Conservation (phyloP, 495 filamentous ascomycete genomes). For the Aspergillus conjunctus region DNA sequence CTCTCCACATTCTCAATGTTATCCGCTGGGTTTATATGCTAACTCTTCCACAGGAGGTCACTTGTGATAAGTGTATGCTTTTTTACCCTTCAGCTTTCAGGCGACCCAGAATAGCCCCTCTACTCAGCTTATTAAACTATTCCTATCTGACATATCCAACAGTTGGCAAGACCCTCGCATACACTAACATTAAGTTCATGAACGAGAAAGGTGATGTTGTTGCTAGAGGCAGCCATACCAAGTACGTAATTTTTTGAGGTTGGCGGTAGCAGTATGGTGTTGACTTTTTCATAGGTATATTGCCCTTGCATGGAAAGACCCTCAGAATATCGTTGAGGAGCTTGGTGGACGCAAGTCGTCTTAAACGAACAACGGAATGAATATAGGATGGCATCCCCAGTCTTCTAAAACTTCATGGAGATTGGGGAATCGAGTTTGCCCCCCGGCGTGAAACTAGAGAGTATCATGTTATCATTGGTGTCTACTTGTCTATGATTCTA, state of each 20-base stretch:
- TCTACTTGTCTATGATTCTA: neutral
- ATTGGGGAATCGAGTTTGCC: too few species aligned
- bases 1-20: neutral
- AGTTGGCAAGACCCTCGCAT: conserved; percentile 95
- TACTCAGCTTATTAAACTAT: neutral
- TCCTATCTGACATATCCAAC: neutral
- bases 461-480: too few species aligned
- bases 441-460: too few species aligned
- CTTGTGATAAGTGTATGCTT: conserved; percentile 81
- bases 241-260: conserved; percentile 56
- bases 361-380: too few species aligned
- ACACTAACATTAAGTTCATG: conserved; percentile 76
- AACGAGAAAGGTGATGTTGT: conserved; percentile 77
- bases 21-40: conserved; percentile 20
- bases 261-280: neutral
- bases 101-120: neutral
- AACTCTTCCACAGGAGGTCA: conserved; percentile 54
- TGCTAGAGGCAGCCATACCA: conserved; percentile 93
- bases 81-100: neutral
- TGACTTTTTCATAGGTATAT: conserved; percentile 47
- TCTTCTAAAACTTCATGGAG: too few species aligned
- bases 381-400: neutral
- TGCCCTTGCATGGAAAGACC: conserved; percentile 60
- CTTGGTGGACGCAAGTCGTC: conserved; percentile 20
- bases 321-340: conserved; percentile 59